Percentiles rank a stretch among this genome's conserved stretches.
phyloP scores from a whole-genome alignment of 169 alveolate species.

The Cryptosporidium ryanae region DNA sequence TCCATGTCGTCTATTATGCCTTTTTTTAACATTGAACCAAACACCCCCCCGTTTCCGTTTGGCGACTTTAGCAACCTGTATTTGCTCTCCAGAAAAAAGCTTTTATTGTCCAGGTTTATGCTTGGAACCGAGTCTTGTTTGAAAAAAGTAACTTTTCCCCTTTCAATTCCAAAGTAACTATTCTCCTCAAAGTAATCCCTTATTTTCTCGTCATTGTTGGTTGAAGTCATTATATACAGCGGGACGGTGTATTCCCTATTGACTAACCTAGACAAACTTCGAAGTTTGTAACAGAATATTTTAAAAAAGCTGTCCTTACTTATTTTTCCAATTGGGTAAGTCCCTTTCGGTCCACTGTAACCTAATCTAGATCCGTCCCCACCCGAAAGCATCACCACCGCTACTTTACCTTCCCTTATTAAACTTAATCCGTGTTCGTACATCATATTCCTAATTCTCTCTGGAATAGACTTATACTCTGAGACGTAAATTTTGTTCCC shows the following conservation, averaged over 20 bases:
- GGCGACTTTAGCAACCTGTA: constrained; percentile 81
- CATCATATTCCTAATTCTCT: neutral
- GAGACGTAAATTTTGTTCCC: neutral
- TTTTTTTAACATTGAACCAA: constrained; percentile 80
- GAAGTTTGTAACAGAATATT: constrained; percentile 81
- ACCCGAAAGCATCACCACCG: constrained; percentile 86
- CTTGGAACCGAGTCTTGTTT: constrained; percentile 85
- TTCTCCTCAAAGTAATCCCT: constrained; percentile 81
- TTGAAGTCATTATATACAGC: constrained; percentile 86
- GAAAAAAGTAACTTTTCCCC: constrained; percentile 81
- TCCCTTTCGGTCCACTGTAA: constrained; percentile 87
- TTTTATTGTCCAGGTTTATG: constrained; percentile 80
- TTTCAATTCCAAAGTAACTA: constrained; percentile 82
- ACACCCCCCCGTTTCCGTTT: constrained; percentile 91
- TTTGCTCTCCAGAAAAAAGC: constrained; percentile 78
- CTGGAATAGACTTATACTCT: constrained; percentile 12
- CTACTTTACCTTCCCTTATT: constrained; percentile 84
- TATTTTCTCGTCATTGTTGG: constrained; percentile 77
- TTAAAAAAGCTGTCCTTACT: constrained; percentile 84
- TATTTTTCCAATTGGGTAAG: constrained; percentile 82
- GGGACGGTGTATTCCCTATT: constrained; percentile 66
- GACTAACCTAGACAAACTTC: constrained; percentile 78
- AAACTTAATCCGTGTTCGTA: constrained; percentile 77
- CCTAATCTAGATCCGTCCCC: constrained; percentile 91
- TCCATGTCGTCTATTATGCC: constrained; percentile 79